These are phyloP conservation scores for Agapanthus africanus DNA, from an alignment of 106 monocot species.

Conservation along the genomic window DNA sequence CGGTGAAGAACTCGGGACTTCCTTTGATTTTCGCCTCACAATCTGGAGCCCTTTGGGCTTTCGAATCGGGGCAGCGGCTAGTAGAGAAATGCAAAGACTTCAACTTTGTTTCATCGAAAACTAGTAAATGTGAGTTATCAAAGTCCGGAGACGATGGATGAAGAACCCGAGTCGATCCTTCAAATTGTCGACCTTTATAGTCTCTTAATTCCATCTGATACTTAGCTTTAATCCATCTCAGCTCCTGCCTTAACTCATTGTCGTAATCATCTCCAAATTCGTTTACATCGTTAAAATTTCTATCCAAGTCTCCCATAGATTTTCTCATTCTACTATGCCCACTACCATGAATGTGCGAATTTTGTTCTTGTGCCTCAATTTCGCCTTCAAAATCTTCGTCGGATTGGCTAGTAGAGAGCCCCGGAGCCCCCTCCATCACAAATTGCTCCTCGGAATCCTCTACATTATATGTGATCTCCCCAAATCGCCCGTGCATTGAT, in stretches of 20 bases:
- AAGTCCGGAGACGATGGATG: constrained; percentile 17
- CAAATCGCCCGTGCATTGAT: constrained; percentile 46
- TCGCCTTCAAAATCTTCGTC: constrained; percentile 18
- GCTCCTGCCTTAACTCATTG: not conserved
- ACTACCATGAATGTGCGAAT: not conserved
- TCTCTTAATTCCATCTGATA: constrained; percentile 22
- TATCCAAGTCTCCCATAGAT: constrained; percentile 10
- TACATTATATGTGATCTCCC: constrained; percentile 38
- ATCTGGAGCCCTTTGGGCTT: constrained; percentile 3
- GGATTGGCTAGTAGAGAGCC: constrained; percentile 11
- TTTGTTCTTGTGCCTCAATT: not conserved
- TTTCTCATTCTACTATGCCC: not conserved
- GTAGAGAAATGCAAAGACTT: too few relatives aligned
- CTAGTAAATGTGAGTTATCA: constrained; percentile 2
- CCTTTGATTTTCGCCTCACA: constrained; percentile 4
- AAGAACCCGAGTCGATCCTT: not conserved
- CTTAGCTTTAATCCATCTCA: constrained; percentile 25
- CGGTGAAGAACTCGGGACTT: constrained; percentile 3
- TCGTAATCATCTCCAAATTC: constrained; percentile 15
- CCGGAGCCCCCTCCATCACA: constrained; percentile 10
- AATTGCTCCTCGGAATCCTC: constrained; percentile 25
- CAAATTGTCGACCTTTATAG: constrained; percentile 9
- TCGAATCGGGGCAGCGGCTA: too few relatives aligned
- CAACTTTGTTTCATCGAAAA: constrained; percentile 11
- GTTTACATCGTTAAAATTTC: constrained; percentile 2